Conservation (phyloP, 2,329 filamentous ascomycete species). For the Colletotrichum ledebouriae region DNA sequence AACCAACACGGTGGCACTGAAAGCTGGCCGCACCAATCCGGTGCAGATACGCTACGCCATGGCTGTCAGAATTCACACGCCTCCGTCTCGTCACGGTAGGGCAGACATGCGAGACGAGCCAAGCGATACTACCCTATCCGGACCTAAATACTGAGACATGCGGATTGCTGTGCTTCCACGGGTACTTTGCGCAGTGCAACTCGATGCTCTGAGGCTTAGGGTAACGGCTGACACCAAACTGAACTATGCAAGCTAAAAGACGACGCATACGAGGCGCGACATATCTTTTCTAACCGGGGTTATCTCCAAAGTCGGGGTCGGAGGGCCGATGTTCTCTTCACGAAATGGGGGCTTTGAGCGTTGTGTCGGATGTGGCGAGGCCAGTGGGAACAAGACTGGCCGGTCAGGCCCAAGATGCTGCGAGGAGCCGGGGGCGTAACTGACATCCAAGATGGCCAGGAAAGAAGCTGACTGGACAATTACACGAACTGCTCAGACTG, state of each 20-base stretch:
- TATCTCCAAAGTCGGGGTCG: not conserved
- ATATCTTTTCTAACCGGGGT: conserved; percentile 6
- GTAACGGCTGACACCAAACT: conserved; percentile 36
- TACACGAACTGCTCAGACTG: conserved; percentile 4
- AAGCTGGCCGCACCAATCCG: conserved; percentile 20
- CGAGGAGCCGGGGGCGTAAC: conserved; percentile 13
- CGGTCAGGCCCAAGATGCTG: conserved; percentile 27
- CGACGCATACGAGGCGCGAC: not conserved
- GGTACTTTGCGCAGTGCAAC: not conserved
- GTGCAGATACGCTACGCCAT: not conserved
- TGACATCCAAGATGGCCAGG: not conserved
- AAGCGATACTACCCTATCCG: conserved; percentile 13
- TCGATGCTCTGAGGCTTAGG: conserved; percentile 23
- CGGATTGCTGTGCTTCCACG: not conserved
- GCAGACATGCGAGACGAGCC: conserved; percentile 23
- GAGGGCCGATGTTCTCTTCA: not conserved
- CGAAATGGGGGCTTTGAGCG: conserved; percentile 8
- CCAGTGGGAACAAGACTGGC: conserved; percentile 21
- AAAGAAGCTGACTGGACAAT: not conserved
- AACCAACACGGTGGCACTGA: conserved; percentile 15
- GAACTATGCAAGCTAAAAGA: conserved; percentile 25
- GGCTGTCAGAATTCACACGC: conserved; percentile 35
- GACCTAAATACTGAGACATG: not conserved
- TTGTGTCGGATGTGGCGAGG: conserved; percentile 20
- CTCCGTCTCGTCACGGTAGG: conserved; percentile 28